phyloP scores from a whole-genome alignment of 495 filamentous ascomycete species.

The Xylaria telfairii region DNA sequence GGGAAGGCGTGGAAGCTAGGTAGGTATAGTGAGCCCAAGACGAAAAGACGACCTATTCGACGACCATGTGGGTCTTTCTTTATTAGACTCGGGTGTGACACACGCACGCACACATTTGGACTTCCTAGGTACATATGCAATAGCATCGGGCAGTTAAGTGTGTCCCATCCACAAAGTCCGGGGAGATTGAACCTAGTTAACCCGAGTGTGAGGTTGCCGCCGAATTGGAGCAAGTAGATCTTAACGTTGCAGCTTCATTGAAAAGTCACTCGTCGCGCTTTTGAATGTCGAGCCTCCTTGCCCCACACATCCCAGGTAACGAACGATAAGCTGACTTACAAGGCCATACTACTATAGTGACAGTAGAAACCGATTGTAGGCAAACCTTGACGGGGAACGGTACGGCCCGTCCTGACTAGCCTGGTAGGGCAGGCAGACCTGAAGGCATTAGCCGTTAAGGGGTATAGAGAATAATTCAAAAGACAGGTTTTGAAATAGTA shows the following conservation, averaged over 20 bases:
- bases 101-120: neutral
- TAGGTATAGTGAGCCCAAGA: neutral
- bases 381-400: neutral
- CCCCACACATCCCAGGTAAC: neutral
- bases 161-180: neutral
- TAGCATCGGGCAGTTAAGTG: neutral
- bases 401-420: neutral
- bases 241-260: neutral
- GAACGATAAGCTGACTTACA: neutral
- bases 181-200: neutral
- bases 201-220: neutral
- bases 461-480: neutral
- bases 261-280: constrained; percentile 10
- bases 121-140: neutral
- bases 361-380: neutral
- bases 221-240: neutral
- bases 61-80: neutral
- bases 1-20: neutral
- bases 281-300: neutral
- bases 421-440: neutral
- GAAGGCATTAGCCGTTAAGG: neutral
- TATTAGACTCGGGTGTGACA: neutral
- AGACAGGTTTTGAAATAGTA: neutral
- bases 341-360: neutral
- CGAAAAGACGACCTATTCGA: neutral